A percentile compares a stretch with the other conserved stretches of the same genome.
phyloP scores from a whole-genome alignment of 805 yeast genomes.

The Monosporozyma servazzii region DNA sequence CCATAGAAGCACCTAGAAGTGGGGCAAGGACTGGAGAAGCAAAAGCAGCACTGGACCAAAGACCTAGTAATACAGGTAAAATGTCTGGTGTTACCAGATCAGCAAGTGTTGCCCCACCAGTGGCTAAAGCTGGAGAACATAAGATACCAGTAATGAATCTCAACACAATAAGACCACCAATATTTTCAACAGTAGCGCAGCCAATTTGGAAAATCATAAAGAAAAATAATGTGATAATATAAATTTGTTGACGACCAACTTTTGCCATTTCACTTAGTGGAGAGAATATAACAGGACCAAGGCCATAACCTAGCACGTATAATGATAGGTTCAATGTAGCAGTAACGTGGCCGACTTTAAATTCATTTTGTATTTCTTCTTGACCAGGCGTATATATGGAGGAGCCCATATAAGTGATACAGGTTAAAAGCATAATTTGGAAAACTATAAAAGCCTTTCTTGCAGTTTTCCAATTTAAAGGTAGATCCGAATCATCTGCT shows the following conservation, averaged over 20 bases:
- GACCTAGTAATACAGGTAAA: slow-evolving; percentile 39
- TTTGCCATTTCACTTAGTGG: slow-evolving; percentile 50
- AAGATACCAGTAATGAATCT: slow-evolving; percentile 49
- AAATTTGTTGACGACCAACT: slow-evolving; percentile 45
- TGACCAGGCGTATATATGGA: slow-evolving; percentile 48
- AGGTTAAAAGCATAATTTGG: slow-evolving; percentile 38
- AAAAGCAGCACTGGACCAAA: slow-evolving; percentile 47
- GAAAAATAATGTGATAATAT: slow-evolving; percentile 37
- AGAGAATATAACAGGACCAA: slow-evolving; percentile 50
- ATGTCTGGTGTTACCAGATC: slow-evolving; percentile 38
- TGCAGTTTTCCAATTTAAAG: slow-evolving; percentile 44
- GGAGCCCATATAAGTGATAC: slow-evolving; percentile 47
- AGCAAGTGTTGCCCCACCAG: slow-evolving; percentile 50
- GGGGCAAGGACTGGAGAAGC: slow-evolving; percentile 52
- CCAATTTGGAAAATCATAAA: slow-evolving; percentile 49
- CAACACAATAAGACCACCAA: slow-evolving; percentile 42
- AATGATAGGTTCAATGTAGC: slow-evolving; percentile 45
- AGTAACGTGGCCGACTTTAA: slow-evolving; percentile 35
- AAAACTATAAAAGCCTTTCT: slow-evolving; percentile 33
- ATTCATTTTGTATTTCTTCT: slow-evolving; percentile 35
- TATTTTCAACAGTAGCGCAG: slow-evolving; percentile 41
- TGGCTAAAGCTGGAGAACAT: slow-evolving; percentile 47
- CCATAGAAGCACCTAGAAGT: slow-evolving; percentile 45
- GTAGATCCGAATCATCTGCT: slow-evolving; percentile 44
- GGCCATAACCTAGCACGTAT: slow-evolving; percentile 52